Evolutionary conservation across 1,139 yeast species (phyloP), one percentile per base, ranked within the genome.

Genomic region (Blastobotrys capitulatus): DNA sequence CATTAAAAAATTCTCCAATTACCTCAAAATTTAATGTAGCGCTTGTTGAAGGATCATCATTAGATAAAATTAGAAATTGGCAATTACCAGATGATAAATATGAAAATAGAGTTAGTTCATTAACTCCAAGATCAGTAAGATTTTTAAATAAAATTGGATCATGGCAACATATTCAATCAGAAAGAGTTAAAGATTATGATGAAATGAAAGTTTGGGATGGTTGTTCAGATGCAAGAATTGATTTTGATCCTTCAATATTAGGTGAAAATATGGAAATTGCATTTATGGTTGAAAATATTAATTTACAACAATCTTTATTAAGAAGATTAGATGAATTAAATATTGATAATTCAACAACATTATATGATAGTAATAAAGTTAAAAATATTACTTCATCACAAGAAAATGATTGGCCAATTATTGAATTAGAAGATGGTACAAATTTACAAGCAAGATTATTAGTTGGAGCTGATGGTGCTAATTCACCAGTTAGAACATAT

Each of bases 391-490:
- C 5, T 7, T n/a, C n/a, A n/a, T 7, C 7, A 29, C 10, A 29
- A 29, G n/a, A 29, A 12, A 29, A 9, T 29, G n/a, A 80, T 47
- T 88, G 96, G 96, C 97, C 97, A 0, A 65, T 82, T 6, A 81
- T 92, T 2, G 74, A 77, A 25, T 72, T 92, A 19, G 79, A 80
- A 20, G 77, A 79, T 54, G 97, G 96, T 1, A 76, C 77, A 15
- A 58, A 64, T 15, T 71, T 84, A 45, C 79, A 79, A 59, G 78
- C 97, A 0, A 73, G 97, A 52, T 72, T 92, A 22, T 73, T 92
- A 35, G 80, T 90, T 13, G 99, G 99, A 9, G 96, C 97, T 19
- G 98, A 92, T 65, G 99, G 99, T 0, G 88, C 82, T 64, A 88
- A 90, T 66, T 89, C 97, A 0, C 97, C 97, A 0, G 98, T 86